phyloP scores from a whole-genome alignment of 2,329 filamentous ascomycete species.

The Colletotrichum incanum region DNA sequence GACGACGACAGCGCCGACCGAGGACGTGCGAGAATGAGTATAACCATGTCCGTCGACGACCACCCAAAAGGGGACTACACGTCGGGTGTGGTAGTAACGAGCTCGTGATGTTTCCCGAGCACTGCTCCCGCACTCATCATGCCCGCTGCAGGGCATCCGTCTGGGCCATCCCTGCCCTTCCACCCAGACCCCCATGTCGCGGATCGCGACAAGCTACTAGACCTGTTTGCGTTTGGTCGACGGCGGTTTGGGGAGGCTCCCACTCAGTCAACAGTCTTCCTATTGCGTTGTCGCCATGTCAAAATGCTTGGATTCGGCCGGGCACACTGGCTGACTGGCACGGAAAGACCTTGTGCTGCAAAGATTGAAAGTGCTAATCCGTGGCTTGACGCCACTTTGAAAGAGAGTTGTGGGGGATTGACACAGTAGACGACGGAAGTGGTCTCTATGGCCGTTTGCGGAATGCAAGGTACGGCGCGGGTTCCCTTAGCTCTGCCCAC shows the following conservation, averaged over 20 bases:
- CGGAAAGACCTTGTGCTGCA: not conserved
- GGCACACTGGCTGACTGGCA: not conserved
- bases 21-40: conserved; percentile 35
- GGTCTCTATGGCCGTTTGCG: conserved; percentile 33
- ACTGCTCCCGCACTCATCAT: conserved; percentile 28
- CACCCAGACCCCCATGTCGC: conserved; percentile 26
- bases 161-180: conserved; percentile 24
- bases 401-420: conserved; percentile 21
- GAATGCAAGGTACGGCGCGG: conserved; percentile 40
- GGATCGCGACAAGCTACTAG: conserved; percentile 36
- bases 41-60: conserved; percentile 18
- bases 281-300: conserved; percentile 11
- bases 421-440: conserved; percentile 15
- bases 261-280: not conserved
- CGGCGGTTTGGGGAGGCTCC: conserved; percentile 15
- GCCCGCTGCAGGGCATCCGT: conserved; percentile 22
- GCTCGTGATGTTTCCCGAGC: conserved; percentile 19
- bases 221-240: conserved; percentile 31
- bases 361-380: conserved; percentile 16
- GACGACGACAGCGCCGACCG: conserved; percentile 12
- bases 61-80: conserved; percentile 12
- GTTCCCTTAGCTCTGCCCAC: conserved; percentile 16
- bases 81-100: conserved; percentile 29
- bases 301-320: conserved; percentile 8
- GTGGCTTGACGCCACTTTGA: conserved; percentile 27